phyloP scores from a whole-genome alignment of 495 filamentous ascomycete genomes.

The Penicillium chermesinum region DNA sequence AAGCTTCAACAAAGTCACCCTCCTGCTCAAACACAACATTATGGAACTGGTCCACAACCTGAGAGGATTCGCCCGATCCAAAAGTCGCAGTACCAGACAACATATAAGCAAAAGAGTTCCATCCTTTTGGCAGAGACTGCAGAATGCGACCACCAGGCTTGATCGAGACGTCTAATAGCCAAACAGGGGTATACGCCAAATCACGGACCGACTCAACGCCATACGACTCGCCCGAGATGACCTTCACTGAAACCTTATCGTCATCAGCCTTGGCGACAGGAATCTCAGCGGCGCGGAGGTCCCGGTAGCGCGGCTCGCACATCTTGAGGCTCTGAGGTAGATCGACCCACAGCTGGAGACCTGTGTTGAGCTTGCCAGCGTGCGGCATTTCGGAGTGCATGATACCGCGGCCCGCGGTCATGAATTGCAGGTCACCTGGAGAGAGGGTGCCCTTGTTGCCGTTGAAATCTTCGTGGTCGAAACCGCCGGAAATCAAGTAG shows the following conservation, averaged over 20 bases:
- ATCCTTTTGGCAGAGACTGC: constrained; percentile 72
- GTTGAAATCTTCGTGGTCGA: constrained; percentile 95
- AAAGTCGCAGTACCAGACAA: constrained; percentile 66
- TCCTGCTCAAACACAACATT: constrained; percentile 84
- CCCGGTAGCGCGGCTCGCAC: constrained; percentile 89
- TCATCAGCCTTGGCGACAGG: constrained; percentile 63
- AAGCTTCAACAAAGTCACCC: constrained; percentile 67
- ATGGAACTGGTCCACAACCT: constrained; percentile 64
- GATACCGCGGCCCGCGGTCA: constrained; percentile 90
- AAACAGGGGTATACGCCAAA: constrained; percentile 90
- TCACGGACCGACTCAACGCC: constrained; percentile 84
- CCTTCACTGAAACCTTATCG: constrained; percentile 72
- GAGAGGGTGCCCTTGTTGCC: constrained; percentile 83
- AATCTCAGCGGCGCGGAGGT: constrained; percentile 72
- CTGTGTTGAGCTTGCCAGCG: constrained; percentile 74
- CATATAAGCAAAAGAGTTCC: constrained; percentile 89
- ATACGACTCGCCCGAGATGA: constrained; percentile 78
- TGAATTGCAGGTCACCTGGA: constrained; percentile 88
- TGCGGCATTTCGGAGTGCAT: constrained; percentile 97
- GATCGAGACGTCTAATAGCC: constrained; percentile 84
- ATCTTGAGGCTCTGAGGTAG: constrained; percentile 74
- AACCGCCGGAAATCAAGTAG: constrained; percentile 74
- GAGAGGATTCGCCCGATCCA: constrained; percentile 51
- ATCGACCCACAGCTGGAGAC: constrained; percentile 94
- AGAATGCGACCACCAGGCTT: constrained; percentile 67